Conservation (phyloP, 177 flowering plant species). For the Telopea speciosissima region DNA sequence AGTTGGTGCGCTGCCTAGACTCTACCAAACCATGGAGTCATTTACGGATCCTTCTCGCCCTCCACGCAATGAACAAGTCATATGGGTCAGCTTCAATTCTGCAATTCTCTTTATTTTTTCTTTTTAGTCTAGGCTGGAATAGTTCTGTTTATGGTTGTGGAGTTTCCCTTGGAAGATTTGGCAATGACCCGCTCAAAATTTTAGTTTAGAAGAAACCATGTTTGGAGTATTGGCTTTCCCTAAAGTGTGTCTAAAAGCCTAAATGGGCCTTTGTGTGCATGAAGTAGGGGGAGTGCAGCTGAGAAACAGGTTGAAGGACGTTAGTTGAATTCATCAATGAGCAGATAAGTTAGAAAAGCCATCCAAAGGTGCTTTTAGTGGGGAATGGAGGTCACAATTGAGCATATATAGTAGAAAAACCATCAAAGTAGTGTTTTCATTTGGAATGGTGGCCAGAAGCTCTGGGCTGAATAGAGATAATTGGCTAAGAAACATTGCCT, state of each 20-base stretch:
- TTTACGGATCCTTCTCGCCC: slow-evolving; percentile 18
- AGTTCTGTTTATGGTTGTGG: background rate
- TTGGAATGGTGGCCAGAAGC: too few relatives aligned
- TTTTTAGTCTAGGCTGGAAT: background rate
- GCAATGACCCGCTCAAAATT: background rate
- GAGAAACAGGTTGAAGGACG: background rate
- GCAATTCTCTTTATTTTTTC: background rate
- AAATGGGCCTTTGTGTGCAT: background rate
- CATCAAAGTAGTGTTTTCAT: too few relatives aligned
- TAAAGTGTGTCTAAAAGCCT: background rate
- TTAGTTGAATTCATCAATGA: background rate
- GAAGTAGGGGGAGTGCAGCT: background rate
- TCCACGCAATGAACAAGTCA: slow-evolving; percentile 28
- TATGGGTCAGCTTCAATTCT: slow-evolving; percentile 50
- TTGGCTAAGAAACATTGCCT: too few relatives aligned
- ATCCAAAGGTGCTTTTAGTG: too few relatives aligned
- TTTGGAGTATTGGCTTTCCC: background rate
- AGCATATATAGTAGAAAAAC: background rate
- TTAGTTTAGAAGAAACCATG: background rate
- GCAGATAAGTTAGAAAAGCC: background rate
- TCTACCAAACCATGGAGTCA: slow-evolving; percentile 36
- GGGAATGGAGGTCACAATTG: background rate
- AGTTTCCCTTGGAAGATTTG: background rate
- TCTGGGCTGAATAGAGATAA: too few relatives aligned
- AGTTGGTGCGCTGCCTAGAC: slow-evolving; percentile 44